Base-by-base conservation (phyloP, 2,329 filamentous ascomycete genomes). In the Calonectria fujianensis region DNA sequence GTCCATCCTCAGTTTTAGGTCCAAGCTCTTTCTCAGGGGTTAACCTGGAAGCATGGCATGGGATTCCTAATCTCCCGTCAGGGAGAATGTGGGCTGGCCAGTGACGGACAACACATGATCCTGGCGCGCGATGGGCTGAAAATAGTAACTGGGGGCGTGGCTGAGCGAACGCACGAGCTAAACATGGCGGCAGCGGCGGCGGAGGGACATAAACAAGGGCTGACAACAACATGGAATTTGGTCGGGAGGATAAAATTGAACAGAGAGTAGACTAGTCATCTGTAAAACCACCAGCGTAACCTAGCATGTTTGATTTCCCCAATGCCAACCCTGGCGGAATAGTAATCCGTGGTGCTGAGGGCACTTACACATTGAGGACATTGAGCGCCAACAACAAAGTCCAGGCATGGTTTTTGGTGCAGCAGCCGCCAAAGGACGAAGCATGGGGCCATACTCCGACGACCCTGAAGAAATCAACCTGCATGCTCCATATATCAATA, bases 61-160 rank as follows among this genome's bases (percentile, higher is more conserved):
- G 57, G 35, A 41, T 63, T 63, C 57, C 57, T n/a, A 29, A 41
- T 61, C 35, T 63, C 57, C 57, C 16, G 14, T 63, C 31, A 27
- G 35, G 31, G 39, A 69, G 8, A 29, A 50, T 66, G 31, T 45
- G 61, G 29, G 51, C 52, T 66, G 35, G 48, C 16, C 29, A 32
- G 27, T 7, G 50, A 31, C 32, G 73, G 72, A 39, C 27, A 9
- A 45, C 50, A 54, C 57, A 35, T 54, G 35, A 54, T 68, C 50
- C 65, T 24, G 4, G 67, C 57, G 61, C 14, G 11, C n/a, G 63
- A 29, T 20, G 24, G 35, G 73, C 73, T 72, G 64, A 71, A 79
- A 81, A 81, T 81, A 81, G 78, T 39, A 76, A 72, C 52, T 61
- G 71, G 70, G 76, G 76, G 41, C 72, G 76, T 81, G 79, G 79